phyloP scores from a whole-genome alignment of 805 yeast genomes.

The Pichia deserticola region DNA sequence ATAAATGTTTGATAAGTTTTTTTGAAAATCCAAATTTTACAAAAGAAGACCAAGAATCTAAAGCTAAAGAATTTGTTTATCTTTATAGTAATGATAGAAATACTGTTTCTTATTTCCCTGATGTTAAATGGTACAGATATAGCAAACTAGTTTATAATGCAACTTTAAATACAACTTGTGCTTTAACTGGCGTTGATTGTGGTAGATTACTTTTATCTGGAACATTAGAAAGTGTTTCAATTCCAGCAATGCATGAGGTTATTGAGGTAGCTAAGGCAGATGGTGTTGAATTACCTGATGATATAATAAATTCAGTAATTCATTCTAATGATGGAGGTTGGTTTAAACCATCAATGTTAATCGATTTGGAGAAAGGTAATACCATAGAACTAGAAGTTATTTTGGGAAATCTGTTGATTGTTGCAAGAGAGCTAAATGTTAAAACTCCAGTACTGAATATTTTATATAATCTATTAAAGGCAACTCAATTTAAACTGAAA shows the following conservation, averaged over 20 bases:
- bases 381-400: constrained; percentile 68
- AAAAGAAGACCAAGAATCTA: constrained; percentile 25
- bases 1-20: constrained; percentile 44
- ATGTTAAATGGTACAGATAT: constrained; percentile 52
- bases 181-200: constrained; percentile 51
- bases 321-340: constrained; percentile 52
- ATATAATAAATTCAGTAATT: constrained; percentile 41
- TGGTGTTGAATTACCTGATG: constrained; percentile 47
- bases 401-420: constrained; percentile 53
- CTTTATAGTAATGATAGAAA: constrained; percentile 41
- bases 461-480: constrained; percentile 51
- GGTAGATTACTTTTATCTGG: constrained; percentile 45
- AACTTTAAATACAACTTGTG: constrained; percentile 54
- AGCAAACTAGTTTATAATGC: constrained; percentile 65
- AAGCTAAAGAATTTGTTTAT: constrained; percentile 37
- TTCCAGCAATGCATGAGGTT: constrained; percentile 67
- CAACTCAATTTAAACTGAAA: constrained; percentile 54
- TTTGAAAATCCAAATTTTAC: constrained; percentile 36
- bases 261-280: constrained; percentile 61
- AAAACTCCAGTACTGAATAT: constrained; percentile 52
- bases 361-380: constrained; percentile 58
- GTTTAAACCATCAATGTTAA: constrained; percentile 68
- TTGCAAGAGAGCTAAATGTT: constrained; percentile 42
- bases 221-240: constrained; percentile 32
- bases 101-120: constrained; percentile 32